These are phyloP conservation scores for Syncephalastrum contaminatum DNA, from an alignment of 371 early-diverging fungal genomes.

Conservation along the genomic window DNA sequence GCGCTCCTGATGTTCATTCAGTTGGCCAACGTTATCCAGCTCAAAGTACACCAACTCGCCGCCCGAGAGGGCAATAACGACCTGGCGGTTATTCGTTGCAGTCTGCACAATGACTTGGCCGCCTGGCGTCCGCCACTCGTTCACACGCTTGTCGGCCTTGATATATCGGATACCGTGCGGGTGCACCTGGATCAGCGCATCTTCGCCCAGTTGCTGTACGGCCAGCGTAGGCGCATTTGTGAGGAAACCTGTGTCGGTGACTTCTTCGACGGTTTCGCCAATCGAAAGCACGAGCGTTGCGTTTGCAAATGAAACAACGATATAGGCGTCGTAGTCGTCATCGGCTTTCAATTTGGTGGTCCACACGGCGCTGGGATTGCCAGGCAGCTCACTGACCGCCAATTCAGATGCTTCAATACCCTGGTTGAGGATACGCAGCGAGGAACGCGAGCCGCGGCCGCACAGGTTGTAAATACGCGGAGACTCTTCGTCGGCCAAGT, in stretches of 20 bases:
- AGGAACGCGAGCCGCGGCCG: slow-evolving; percentile 81
- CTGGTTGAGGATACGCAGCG: slow-evolving; percentile 88
- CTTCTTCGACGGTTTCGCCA: slow-evolving; percentile 96
- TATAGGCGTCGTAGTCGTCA: slow-evolving; percentile 79
- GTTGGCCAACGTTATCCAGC: slow-evolving; percentile 79
- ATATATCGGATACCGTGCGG: slow-evolving; percentile 91
- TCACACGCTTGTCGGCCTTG: slow-evolving; percentile 80
- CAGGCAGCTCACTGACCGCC: slow-evolving; percentile 91
- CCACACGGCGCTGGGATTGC: slow-evolving; percentile 94
- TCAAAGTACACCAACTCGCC: slow-evolving; percentile 94
- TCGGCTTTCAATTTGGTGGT: slow-evolving; percentile 73
- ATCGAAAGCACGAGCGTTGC: slow-evolving; percentile 92
- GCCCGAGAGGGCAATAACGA: slow-evolving; percentile 80
- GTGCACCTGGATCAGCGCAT: slow-evolving; percentile 87
- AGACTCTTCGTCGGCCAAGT: slow-evolving; percentile 88
- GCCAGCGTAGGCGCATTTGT: slow-evolving; percentile 79
- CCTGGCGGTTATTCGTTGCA: slow-evolving; percentile 81
- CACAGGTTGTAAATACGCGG: slow-evolving; percentile 91
- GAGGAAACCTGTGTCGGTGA: slow-evolving; percentile 86
- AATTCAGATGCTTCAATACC: slow-evolving; percentile 92
- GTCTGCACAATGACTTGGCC: slow-evolving; percentile 72
- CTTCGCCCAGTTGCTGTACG: slow-evolving; percentile 85
- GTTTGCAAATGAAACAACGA: slow-evolving; percentile 91
- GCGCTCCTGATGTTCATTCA: slow-evolving; percentile 87
- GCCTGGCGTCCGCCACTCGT: slow-evolving; percentile 92